Percentiles rank a stretch among this genome's conserved stretches.
Conservation (phyloP, 768 basidiomycete species). For the Amylocystis lapponica region DNA sequence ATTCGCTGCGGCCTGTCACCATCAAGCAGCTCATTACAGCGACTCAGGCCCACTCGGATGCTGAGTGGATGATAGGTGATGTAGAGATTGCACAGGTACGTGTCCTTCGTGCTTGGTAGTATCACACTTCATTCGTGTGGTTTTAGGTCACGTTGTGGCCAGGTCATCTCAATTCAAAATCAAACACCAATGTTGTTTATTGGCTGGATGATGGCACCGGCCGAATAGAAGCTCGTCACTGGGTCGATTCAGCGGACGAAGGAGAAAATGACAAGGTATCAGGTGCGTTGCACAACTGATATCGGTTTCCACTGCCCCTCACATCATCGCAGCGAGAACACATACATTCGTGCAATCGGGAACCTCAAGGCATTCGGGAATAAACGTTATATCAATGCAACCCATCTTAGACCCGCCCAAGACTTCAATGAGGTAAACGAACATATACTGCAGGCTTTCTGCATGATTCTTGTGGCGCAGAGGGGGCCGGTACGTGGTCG, state of each 20-base stretch:
- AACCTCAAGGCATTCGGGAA: constrained; percentile 74
- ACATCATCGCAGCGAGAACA: constrained; percentile 53
- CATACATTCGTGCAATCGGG: constrained; percentile 78
- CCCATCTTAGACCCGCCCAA: constrained; percentile 59
- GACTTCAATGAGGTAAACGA: constrained; percentile 78
- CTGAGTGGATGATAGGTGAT: constrained; percentile 83
- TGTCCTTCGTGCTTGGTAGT: background rate
- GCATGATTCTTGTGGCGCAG: constrained; percentile 58
- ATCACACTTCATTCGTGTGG: background rate
- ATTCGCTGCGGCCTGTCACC: constrained; percentile 68
- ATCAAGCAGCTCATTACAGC: constrained; percentile 71
- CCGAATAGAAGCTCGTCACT: constrained; percentile 69
- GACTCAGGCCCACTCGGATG: constrained; percentile 80
- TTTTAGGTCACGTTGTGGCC: constrained; percentile 71
- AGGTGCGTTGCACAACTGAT: constrained; percentile 29
- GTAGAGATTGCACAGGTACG: constrained; percentile 75
- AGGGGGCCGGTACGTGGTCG: constrained; percentile 52
- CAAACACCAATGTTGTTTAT: constrained; percentile 82
- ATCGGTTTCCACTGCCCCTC: background rate
- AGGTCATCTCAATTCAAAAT: constrained; percentile 59
- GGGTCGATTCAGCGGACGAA: constrained; percentile 64
- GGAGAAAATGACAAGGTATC: constrained; percentile 50
- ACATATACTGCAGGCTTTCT: constrained; percentile 73
- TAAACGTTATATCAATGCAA: constrained; percentile 79
- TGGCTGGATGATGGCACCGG: constrained; percentile 85